Percentiles rank a stretch among this genome's conserved stretches.
Evolutionary conservation across 2,329 filamentous ascomycete genomes (phyloP).

Genomic region (Aspergillus terreus): DNA sequence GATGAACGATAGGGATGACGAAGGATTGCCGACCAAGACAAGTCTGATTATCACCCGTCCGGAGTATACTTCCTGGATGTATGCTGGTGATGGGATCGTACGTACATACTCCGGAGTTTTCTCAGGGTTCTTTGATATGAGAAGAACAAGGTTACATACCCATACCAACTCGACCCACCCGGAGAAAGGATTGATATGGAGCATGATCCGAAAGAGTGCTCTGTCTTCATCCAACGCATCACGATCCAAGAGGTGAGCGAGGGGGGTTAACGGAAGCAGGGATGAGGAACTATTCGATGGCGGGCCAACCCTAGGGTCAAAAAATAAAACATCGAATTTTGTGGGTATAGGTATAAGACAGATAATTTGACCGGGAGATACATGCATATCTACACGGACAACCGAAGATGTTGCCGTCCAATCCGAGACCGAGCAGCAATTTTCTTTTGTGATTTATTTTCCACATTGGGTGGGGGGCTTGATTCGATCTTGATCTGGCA

Average conservation of each 20-base stretch:
- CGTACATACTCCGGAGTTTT: background rate
- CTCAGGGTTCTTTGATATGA: background rate
- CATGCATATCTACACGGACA: background rate
- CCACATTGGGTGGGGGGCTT: background rate
- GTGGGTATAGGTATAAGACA: background rate
- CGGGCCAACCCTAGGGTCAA: no score
- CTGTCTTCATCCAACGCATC: background rate
- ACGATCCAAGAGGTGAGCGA: background rate
- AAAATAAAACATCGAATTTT: background rate
- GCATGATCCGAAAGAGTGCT: background rate
- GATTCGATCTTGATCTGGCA: background rate
- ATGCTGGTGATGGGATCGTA: background rate
- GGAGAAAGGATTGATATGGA: slow-evolving; percentile 6
- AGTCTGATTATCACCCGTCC: background rate
- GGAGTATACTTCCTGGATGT: background rate
- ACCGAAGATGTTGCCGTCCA: background rate
- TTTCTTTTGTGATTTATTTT: background rate
- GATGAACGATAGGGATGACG: slow-evolving; percentile 11
- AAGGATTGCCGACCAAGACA: background rate
- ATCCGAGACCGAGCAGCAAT: background rate
- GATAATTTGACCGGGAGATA: background rate
- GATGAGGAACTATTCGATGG: background rate
- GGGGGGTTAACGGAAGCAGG: background rate
- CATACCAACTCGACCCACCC: slow-evolving; percentile 15
- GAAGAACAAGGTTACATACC: slow-evolving; percentile 15